Base-by-base conservation (phyloP, 139 green algal species). In the Edaphochlamys debaryana region DNA sequence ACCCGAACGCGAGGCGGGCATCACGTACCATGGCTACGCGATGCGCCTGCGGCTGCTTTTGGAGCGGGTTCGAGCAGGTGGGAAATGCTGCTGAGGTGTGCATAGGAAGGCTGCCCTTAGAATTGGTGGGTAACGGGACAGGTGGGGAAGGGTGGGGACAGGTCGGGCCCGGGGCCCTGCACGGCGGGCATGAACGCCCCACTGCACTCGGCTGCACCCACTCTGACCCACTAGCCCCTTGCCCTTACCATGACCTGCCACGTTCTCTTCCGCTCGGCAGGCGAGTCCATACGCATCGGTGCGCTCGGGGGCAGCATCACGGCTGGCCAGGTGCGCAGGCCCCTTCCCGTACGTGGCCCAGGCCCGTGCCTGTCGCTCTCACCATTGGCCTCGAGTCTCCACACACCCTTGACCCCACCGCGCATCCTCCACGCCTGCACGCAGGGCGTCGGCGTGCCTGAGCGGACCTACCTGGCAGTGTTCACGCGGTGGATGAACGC, bases 301-400 rank as follows among this genome's bases (percentile, higher is more conserved):
- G 73, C 38, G 1, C 37, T 80, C 38, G 73, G 73, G 8, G 73
- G 56, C 56, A 70, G 56, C 73, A 80, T 80, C 73, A 80, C 73
- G 2, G 36, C 36, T 9, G 73, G 73, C 9, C 73, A 80, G 36
- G 73, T 52, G 1, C n/a, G n/a, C n/a, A n/a, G n/a, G n/a, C n/a
- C n/a, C n/a, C n/a, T n/a, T n/a, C n/a, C n/a, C n/a, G n/a, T n/a
- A n/a, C n/a, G n/a, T n/a, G n/a, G n/a, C n/a, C n/a, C n/a, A n/a
- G n/a, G n/a, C n/a, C n/a, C n/a, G n/a, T n/a, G n/a, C n/a, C n/a
- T n/a, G n/a, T n/a, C n/a, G n/a, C n/a, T n/a, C n/a, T n/a, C n/a
- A n/a, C n/a, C n/a, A n/a, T n/a, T n/a, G n/a, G n/a, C n/a, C n/a
- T n/a, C n/a, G n/a, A n/a, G n/a, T n/a, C n/a, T n/a, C n/a, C n/a